Conservation (phyloP, 371 early-diverging fungal genomes). For the Fennellomyces sp. region DNA sequence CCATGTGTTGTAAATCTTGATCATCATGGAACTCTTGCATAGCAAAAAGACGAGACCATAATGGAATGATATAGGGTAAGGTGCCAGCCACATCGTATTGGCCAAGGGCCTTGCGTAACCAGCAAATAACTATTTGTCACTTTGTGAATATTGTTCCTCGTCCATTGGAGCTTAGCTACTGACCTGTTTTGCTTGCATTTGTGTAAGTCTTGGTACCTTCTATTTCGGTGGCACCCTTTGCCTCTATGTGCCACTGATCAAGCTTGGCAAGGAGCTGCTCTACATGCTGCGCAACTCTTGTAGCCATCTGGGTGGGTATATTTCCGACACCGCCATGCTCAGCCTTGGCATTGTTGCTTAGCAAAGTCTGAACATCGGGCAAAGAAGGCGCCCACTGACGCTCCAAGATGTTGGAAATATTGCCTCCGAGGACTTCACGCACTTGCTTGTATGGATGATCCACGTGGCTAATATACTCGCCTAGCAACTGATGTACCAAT, state of each 20-base stretch:
- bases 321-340: conserved; percentile 34
- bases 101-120: conserved; percentile 63
- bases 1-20: conserved; percentile 68
- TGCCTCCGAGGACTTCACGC: conserved; percentile 75
- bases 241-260: conserved; percentile 45
- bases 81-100: conserved; percentile 57
- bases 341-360: neutral
- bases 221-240: conserved; percentile 30
- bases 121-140: conserved; percentile 56
- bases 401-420: conserved; percentile 70
- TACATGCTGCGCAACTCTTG: conserved; percentile 30
- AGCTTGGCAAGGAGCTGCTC: conserved; percentile 26
- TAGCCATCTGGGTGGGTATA: conserved; percentile 38
- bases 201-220: conserved; percentile 60
- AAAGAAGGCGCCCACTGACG: conserved; percentile 69
- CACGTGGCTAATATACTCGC: conserved; percentile 58
- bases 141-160: too few species aligned
- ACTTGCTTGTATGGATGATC: conserved; percentile 90
- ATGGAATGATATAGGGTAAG: conserved; percentile 49
- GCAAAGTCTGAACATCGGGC: neutral
- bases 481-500: conserved; percentile 43
- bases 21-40: conserved; percentile 83
- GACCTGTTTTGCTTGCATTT: conserved; percentile 76
- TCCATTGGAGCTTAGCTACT: neutral
- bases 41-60: conserved; percentile 63